These are phyloP conservation scores for Pseudofabraea citricarpa DNA, from an alignment of 2,329 filamentous ascomycete species.

Conservation along the genomic window DNA sequence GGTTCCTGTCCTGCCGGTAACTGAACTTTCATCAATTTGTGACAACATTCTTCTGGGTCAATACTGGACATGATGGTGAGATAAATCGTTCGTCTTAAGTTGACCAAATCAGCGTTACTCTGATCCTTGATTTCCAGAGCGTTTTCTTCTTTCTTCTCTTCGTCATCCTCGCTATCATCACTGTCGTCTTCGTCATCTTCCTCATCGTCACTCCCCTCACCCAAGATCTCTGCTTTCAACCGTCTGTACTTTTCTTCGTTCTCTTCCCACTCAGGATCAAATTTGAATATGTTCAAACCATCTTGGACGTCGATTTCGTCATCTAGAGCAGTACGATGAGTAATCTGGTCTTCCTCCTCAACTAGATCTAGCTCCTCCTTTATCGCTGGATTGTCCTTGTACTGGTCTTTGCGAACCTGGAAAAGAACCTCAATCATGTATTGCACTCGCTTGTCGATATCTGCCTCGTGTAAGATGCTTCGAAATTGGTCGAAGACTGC, in stretches of 20 bases:
- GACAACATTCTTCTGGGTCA: conserved; percentile 92
- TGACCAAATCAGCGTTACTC: conserved; percentile 92
- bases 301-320: conserved; percentile 84
- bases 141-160: conserved; percentile 72
- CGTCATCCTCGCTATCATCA: conserved; percentile 64
- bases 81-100: conserved; percentile 90
- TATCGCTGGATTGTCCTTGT: conserved; percentile 88
- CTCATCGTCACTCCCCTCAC: conserved; percentile 84
- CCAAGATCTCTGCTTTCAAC: conserved; percentile 88
- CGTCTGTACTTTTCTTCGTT: conserved; percentile 87
- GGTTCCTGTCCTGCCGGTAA: conserved; percentile 81
- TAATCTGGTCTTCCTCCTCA: conserved; percentile 97
- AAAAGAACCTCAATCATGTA: conserved; percentile 99
- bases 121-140: conserved; percentile 96
- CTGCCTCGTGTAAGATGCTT: conserved; percentile 90
- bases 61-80: conserved; percentile 96
- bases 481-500: conserved; percentile 95
- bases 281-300: conserved; percentile 91
- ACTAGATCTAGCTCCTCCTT: conserved; percentile 92
- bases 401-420: conserved; percentile 91
- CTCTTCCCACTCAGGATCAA: conserved; percentile 82
- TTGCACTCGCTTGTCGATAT: conserved; percentile 97
- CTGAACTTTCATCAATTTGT: conserved; percentile 94
- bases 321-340: conserved; percentile 77
- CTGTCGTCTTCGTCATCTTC: conserved; percentile 60